phyloP scores from a whole-genome alignment of 805 yeast species.

The Candida gorgasii region DNA sequence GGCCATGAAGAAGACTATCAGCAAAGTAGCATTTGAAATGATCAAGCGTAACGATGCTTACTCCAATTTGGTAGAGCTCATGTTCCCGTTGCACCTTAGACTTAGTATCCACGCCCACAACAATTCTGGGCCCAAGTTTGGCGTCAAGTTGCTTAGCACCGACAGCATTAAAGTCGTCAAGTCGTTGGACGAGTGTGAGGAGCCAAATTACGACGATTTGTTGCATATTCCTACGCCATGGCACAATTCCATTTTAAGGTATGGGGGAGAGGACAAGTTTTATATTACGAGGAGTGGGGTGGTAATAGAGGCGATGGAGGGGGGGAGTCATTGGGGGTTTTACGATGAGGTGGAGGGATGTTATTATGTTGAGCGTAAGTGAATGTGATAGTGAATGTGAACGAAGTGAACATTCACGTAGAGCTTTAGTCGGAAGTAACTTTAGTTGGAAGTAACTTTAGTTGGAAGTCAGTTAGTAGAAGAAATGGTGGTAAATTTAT shows the following conservation, averaged over 20 bases:
- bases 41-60: conserved; percentile 65
- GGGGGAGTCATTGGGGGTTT: conserved; percentile 21
- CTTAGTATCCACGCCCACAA: conserved; percentile 63
- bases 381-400: too few species aligned
- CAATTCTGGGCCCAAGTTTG: conserved; percentile 61
- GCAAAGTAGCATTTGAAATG: conserved; percentile 63
- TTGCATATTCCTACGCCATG: conserved; percentile 68
- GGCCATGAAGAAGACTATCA: conserved; percentile 49
- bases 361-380: conserved; percentile 6
- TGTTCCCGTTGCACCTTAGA: conserved; percentile 60
- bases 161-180: conserved; percentile 48
- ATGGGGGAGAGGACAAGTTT: conserved; percentile 33
- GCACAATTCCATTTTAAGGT: conserved; percentile 56
- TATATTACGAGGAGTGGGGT: conserved; percentile 25
- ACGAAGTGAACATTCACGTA: too few species aligned
- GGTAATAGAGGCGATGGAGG: conserved; percentile 19
- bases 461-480: too few species aligned
- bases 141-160: conserved; percentile 48
- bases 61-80: conserved; percentile 58
- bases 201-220: conserved; percentile 49
- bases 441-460: too few species aligned
- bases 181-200: conserved; percentile 40
- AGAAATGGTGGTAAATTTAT: too few species aligned
- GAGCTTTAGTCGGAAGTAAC: too few species aligned
- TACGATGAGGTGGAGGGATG: conserved; percentile 23